Conservation (phyloP, 805 yeast species). For the Yarrowia sp. region DNA sequence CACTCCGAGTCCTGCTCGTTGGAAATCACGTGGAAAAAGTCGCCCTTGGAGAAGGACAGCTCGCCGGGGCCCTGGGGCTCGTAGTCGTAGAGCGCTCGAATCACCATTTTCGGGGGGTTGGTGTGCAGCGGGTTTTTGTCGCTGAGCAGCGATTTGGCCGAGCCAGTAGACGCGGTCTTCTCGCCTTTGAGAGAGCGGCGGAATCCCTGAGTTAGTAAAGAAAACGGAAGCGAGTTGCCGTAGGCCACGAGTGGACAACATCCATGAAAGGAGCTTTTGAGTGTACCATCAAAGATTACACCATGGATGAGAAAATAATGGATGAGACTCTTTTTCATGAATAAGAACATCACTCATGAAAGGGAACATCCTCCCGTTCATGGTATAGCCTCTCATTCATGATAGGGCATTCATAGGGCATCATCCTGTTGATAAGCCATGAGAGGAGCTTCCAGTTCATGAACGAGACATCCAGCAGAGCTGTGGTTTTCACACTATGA, state of each 20-base stretch:
- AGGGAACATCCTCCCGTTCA: no score
- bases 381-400: no score
- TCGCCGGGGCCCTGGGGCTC: slow-evolving; percentile 82
- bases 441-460: no score
- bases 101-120: slow-evolving; percentile 77
- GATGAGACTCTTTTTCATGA: no score
- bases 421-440: no score
- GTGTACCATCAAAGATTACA: no score
- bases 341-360: no score
- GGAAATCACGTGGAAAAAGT: slow-evolving; percentile 82
- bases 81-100: slow-evolving; percentile 81
- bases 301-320: no score
- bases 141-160: slow-evolving; percentile 41
- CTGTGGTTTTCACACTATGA: no score
- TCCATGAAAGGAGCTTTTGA: no score
- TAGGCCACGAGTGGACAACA: background rate
- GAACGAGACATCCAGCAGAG: no score
- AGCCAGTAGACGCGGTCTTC: slow-evolving; percentile 44
- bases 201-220: slow-evolving; percentile 44
- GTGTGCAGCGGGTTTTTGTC: slow-evolving; percentile 47
- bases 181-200: slow-evolving; percentile 50
- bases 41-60: slow-evolving; percentile 78
- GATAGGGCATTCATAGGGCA: no score
- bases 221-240: background rate
- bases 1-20: slow-evolving; percentile 67